These are phyloP conservation scores for Perkinsus chesapeaki DNA, from an alignment of 169 alveolate genomes.

Conservation along the genomic window DNA sequence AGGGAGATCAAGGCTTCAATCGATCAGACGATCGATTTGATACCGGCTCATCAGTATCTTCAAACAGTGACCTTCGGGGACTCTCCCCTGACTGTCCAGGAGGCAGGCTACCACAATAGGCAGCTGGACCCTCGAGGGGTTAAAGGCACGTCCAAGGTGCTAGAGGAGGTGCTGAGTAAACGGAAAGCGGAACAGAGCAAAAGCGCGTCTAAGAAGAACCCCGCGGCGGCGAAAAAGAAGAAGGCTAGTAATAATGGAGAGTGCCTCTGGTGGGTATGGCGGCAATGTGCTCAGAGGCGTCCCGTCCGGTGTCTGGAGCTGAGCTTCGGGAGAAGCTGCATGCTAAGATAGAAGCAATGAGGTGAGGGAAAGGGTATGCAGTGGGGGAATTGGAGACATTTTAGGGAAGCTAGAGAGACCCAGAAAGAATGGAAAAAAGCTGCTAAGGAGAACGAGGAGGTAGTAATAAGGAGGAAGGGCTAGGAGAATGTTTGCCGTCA, in stretches of 20 bases:
- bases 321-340: not conserved
- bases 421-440: not conserved
- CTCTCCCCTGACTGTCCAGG: not conserved
- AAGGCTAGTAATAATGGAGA: not conserved
- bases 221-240: not conserved
- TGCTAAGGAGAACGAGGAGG: not conserved
- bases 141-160: not conserved
- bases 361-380: not conserved
- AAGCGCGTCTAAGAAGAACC: no score
- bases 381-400: not conserved
- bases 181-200: not conserved
- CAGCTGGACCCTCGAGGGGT: not conserved
- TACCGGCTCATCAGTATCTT: not conserved
- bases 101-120: not conserved
- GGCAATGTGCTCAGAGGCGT: not conserved
- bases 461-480: no score
- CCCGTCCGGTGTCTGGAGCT: not conserved
- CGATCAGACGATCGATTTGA: constrained; percentile 1
- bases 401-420: not conserved
- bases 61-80: not conserved
- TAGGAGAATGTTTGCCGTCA: no score
- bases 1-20: not conserved
- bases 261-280: not conserved
- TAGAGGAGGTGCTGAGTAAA: not conserved
- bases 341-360: not conserved